Base-by-base conservation (phyloP, 1,284 basidiomycete species). In the Vanrija sp. region DNA sequence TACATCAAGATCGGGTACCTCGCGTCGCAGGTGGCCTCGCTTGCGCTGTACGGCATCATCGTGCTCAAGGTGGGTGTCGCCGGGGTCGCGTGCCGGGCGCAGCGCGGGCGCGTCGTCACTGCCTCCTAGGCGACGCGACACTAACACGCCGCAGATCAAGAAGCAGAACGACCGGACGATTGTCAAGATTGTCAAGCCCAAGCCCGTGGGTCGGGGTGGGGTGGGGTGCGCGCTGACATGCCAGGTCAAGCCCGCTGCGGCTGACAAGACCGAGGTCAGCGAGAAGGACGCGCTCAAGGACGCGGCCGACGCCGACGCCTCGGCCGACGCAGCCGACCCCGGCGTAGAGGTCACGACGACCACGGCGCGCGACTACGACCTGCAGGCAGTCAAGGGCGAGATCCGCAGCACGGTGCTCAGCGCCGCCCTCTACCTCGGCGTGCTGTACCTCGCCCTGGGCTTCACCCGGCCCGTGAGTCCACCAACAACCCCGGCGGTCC, bases 301-400 rank as follows among this genome's bases (percentile, higher is more conserved):
- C 41, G 22, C 20, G 23, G 22, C 41, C 8, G 23, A 6, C 18
- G 31, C 53, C 49, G 35, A 55, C 36, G 3, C 3, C 5, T n/a
- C n/a, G n/a, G 51, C 53, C 51, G 51, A 59, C 54, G 51, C n/a
- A n/a, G n/a, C 37, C 5, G 15, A 15, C 37, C 18, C 38, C n/a
- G 19, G 18, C n/a, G 38, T 18, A 15, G 38, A 39, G 38, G n/a
- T 39, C 38, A 39, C 19, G n/a, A 39, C 38, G n/a, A 39, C 38
- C n/a, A 39, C 38, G n/a, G 38, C 19, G n/a, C 38, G 38, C 19
- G 38, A 39, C 38, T 39, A 39, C 38, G 38, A 39, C 38, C 38
- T 39, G n/a, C n/a, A 39, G 38, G 19, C 38, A 8, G 38, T n/a
- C 38, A 39, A 39, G 38, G 38, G 7, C 38, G 19, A 18, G 38